Base-by-base conservation (phyloP, 2,329 filamentous ascomycete genomes). In the Paramyrothecium sp. region DNA sequence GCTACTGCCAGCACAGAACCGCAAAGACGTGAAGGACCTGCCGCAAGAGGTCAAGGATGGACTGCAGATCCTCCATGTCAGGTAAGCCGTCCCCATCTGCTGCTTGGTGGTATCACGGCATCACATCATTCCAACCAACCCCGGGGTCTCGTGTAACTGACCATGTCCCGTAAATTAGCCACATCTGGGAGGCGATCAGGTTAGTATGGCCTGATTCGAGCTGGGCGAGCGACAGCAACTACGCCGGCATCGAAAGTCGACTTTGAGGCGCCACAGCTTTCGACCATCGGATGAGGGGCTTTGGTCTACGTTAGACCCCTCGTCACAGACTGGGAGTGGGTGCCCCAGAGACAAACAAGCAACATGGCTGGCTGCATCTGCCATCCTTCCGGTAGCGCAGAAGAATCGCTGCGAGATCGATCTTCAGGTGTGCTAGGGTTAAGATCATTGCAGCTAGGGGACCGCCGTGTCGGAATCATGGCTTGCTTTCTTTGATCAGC, bases 171-270 rank as follows among this genome's bases (percentile, higher is more conserved):
- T 30, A 62, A 59, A 58, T 64, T 63, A 92, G 91, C 61, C 90
- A 96, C 73, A 94, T 98, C 60, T 97, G 92, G 91, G 94, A 98
- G 75, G 94, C 92, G 23, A 87, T 99, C 71, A 87, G 89, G 58
- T 81, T 89, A 61, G 89, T 99, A 62, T 99, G 95, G 95, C 95
- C 95, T 2, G 91, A 96, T 66, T 88, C 85, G 46, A 85, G 89
- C 65, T 96, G 92, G 90, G 90, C 91, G 20, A 87, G 88, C 58
- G 87, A 92, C 68, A 83, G 87, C 65, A 84, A 76, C 57, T 81
- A 86, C 73, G 82, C 86, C 58, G 83, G 86, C 50, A 80, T 95
- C 58, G 91, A 97, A 75, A 93, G 90, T 73, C 86, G 90, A 64
- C 77, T 97, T 74, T 97, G 81, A 79, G 64, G 46, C 22, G 26